phyloP scores from a whole-genome alignment of 1,284 basidiomycete genomes.

The Ustilago xerochloae region DNA sequence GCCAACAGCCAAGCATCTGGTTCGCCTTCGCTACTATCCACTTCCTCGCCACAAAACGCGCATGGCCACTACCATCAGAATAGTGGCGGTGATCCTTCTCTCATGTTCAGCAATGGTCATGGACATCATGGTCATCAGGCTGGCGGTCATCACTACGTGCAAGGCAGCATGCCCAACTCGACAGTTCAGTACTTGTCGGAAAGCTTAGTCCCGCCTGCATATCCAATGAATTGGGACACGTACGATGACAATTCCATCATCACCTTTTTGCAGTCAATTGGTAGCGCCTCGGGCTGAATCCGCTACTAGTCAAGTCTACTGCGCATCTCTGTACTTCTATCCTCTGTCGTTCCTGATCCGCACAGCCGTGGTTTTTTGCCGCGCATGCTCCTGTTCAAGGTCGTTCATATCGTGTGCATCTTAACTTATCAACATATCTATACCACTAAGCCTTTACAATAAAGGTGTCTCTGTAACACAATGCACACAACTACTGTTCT shows the following conservation, averaged over 20 bases:
- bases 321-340: neutral
- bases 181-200: constrained; percentile 42
- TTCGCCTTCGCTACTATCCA: constrained; percentile 33
- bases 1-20: constrained; percentile 25
- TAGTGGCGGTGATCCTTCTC: constrained; percentile 6
- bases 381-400: too few relatives aligned
- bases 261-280: constrained; percentile 46
- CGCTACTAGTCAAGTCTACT: neutral
- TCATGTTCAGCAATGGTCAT: constrained; percentile 29
- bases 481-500: neutral
- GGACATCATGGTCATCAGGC: constrained; percentile 1
- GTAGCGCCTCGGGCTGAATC: constrained; percentile 20
- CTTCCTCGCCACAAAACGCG: constrained; percentile 15
- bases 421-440: neutral
- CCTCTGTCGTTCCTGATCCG: too few relatives aligned
- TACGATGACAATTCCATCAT: constrained; percentile 53
- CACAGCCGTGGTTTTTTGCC: too few relatives aligned
- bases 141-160: constrained; percentile 1
- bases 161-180: constrained; percentile 8
- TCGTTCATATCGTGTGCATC: too few relatives aligned
- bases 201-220: constrained; percentile 41
- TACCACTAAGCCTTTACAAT: neutral
- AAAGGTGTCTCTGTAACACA: neutral
- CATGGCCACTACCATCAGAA: constrained; percentile 11
- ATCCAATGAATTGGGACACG: constrained; percentile 51